phyloP scores from a whole-genome alignment of 2,329 filamentous ascomycete genomes.

The Ophiostoma tasmaniense region DNA sequence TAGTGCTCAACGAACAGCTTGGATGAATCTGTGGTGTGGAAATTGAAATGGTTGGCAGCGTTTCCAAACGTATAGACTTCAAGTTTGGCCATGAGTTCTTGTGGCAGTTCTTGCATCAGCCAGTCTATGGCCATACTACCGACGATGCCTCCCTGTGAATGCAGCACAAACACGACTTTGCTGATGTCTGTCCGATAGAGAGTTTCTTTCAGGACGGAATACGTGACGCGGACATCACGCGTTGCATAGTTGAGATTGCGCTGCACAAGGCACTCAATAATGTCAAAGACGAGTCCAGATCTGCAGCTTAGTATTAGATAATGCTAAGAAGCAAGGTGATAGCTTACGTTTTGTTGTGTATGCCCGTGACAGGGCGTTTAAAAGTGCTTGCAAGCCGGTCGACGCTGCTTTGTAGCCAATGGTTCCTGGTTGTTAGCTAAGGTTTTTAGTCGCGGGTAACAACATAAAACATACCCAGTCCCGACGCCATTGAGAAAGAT shows the following conservation, averaged over 20 bases:
- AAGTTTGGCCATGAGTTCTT: slow-evolving; percentile 56
- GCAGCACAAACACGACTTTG: slow-evolving; percentile 65
- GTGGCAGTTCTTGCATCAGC: slow-evolving; percentile 63
- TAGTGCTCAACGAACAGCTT: slow-evolving; percentile 61
- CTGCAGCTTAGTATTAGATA: slow-evolving; percentile 16
- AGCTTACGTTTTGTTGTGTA: slow-evolving; percentile 63
- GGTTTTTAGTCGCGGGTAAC: neutral
- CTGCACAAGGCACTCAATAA: slow-evolving; percentile 70
- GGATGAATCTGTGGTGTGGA: slow-evolving; percentile 41
- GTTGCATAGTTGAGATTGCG: slow-evolving; percentile 67
- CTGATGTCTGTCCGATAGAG: slow-evolving; percentile 53
- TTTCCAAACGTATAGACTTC: slow-evolving; percentile 74
- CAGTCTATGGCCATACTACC: slow-evolving; percentile 66
- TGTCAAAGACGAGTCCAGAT: slow-evolving; percentile 62
- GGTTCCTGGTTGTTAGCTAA: slow-evolving; percentile 33
- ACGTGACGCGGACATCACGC: slow-evolving; percentile 55
- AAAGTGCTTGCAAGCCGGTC: slow-evolving; percentile 66
- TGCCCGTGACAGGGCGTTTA: slow-evolving; percentile 58
- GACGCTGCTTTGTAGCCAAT: slow-evolving; percentile 63
- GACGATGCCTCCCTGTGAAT: slow-evolving; percentile 71
- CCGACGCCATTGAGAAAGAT: slow-evolving; percentile 71
- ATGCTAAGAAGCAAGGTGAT: neutral
- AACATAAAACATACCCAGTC: slow-evolving; percentile 29
- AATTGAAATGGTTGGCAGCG: slow-evolving; percentile 76
- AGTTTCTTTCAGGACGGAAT: slow-evolving; percentile 51